Conservation (phyloP, 169 alveolate genomes). For the Cryptosporidium tyzzeri region DNA sequence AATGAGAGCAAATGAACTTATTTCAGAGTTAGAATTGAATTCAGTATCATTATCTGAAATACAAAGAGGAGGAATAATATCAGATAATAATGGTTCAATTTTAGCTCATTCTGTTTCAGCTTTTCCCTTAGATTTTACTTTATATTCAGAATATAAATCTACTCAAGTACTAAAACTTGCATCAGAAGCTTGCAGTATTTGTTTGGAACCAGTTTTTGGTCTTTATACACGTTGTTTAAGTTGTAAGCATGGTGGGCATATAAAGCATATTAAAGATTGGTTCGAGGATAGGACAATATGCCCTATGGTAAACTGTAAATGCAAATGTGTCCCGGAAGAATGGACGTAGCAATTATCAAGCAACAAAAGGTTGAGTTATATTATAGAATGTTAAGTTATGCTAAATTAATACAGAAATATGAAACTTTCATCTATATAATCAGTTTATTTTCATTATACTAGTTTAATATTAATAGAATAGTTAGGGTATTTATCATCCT, state of each 20-base stretch:
- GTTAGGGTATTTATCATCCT: background rate
- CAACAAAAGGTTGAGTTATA: background rate
- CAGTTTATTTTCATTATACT: background rate
- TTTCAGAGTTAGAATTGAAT: background rate
- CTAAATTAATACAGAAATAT: background rate
- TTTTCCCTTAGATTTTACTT: background rate
- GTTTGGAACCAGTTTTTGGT: slow-evolving; percentile 50
- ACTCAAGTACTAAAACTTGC: background rate
- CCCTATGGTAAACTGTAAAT: slow-evolving; percentile 28
- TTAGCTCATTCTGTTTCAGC: background rate
- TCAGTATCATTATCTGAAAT: background rate
- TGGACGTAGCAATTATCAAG: background rate
- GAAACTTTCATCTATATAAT: background rate
- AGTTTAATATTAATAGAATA: too few relatives aligned
- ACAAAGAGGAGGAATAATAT: background rate
- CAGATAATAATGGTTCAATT: background rate
- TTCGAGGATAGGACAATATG: background rate
- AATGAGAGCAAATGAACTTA: background rate
- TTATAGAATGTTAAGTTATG: slow-evolving; percentile 6
- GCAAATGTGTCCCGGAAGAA: slow-evolving; percentile 15
- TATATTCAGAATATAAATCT: background rate
- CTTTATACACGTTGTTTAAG: slow-evolving; percentile 44
- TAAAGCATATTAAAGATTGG: slow-evolving; percentile 39
- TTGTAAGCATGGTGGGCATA: slow-evolving; percentile 71
- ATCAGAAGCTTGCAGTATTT: slow-evolving; percentile 7